A percentile compares a stretch with the other conserved stretches of the same genome.
These are phyloP conservation scores for Paramecium tetraurelia DNA, from an alignment of 73 alveolate species.

Conservation along the genomic window DNA sequence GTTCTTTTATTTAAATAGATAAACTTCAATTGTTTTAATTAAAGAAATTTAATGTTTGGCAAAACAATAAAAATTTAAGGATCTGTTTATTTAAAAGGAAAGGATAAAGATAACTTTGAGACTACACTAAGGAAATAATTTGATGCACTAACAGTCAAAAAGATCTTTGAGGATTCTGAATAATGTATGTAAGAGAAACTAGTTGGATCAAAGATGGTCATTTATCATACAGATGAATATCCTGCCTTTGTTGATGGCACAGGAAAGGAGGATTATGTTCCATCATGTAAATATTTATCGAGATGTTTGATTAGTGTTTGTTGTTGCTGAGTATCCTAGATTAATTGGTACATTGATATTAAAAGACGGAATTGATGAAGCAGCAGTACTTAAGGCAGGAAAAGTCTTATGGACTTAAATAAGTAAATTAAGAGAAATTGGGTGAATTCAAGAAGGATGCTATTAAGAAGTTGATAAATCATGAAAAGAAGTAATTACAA, in stretches of 20 bases:
- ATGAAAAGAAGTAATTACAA: neutral
- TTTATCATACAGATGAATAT: slow-evolving; percentile 23
- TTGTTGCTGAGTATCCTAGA: slow-evolving; percentile 22
- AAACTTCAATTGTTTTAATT: neutral
- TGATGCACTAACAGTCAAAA: neutral
- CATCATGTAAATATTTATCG: neutral
- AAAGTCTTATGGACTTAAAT: slow-evolving; percentile 19
- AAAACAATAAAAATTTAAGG: neutral
- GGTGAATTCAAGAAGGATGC: slow-evolving; percentile 33
- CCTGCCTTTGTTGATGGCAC: slow-evolving; percentile 36
- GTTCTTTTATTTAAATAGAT: neutral
- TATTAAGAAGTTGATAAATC: neutral
- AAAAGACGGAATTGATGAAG: slow-evolving; percentile 4
- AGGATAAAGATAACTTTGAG: neutral
- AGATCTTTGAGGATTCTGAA: slow-evolving; percentile 15
- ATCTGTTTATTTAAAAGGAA: neutral
- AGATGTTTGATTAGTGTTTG: neutral
- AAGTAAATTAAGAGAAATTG: neutral
- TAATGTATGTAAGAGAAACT: neutral
- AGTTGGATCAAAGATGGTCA: slow-evolving; percentile 19
- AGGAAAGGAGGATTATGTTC: slow-evolving; percentile 28
- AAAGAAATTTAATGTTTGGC: neutral
- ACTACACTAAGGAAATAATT: neutral
- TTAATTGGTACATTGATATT: neutral
- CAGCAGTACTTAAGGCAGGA: neutral